Evolutionary conservation across 139 green algal genomes (phyloP).

Genomic region (Zygnema cylindricum): DNA sequence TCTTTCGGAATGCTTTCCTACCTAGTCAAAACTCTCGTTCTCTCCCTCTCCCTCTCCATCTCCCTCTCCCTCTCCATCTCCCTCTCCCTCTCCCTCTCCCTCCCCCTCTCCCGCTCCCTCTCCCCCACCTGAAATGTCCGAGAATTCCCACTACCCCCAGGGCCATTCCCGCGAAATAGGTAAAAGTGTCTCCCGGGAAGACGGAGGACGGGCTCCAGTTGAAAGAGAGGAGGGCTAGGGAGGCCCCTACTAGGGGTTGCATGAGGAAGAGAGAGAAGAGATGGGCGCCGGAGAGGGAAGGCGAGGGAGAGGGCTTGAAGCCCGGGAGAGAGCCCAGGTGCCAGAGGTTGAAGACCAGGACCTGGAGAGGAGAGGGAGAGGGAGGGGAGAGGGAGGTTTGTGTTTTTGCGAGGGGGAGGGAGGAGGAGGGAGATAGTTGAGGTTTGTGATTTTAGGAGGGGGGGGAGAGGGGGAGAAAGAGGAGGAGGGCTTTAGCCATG

Average conservation of each 20-base stretch:
- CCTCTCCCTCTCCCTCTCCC: too few species aligned
- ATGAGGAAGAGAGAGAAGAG: constrained; percentile 93
- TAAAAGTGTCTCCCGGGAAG: constrained; percentile 87
- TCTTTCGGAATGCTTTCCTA: too few species aligned
- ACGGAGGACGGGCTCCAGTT: constrained; percentile 63
- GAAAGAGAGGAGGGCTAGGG: constrained; percentile 80
- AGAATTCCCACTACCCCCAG: constrained; percentile 96
- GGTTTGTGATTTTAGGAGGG: too few species aligned
- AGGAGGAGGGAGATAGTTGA: too few species aligned
- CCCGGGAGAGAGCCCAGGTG: constrained; percentile 24
- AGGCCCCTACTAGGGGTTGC: constrained; percentile 83
- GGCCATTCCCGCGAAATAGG: constrained; percentile 99
- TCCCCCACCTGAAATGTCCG: constrained; percentile 88
- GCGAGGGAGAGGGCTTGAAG: not conserved
- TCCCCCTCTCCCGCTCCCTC: too few species aligned
- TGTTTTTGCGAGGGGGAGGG: not conserved
- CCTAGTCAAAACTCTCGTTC: too few species aligned
- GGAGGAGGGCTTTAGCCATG: too few species aligned
- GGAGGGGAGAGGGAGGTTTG: too few species aligned
- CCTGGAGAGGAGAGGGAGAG: constrained; percentile 33
- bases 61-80: too few species aligned
- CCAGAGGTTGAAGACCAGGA: constrained; percentile 50
- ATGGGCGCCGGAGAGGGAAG: constrained; percentile 79
- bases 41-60: too few species aligned
- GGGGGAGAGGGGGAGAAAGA: too few species aligned